Percentiles rank a stretch among this genome's conserved stretches.
Conservation (phyloP, 2,329 filamentous ascomycete species). For the Apiospora koreana region DNA sequence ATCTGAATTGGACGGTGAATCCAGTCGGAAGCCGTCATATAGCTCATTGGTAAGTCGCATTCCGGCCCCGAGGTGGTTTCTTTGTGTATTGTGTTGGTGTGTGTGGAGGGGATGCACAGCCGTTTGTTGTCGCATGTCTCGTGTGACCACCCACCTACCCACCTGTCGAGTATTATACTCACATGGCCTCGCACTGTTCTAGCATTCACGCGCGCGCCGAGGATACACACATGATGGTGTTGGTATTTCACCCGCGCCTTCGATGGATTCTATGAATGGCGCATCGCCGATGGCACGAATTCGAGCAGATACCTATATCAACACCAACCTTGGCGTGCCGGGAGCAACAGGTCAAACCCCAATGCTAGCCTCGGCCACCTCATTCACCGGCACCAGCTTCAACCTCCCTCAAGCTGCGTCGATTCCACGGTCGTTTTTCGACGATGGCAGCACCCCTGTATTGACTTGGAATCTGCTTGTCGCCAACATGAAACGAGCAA, state of each 20-base stretch:
- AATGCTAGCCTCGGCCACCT: conserved; percentile 60
- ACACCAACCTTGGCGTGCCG: conserved; percentile 45
- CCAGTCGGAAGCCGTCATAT: conserved; percentile 67
- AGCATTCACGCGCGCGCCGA: conserved; percentile 62
- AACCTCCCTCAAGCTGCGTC: conserved; percentile 58
- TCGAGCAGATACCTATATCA: conserved; percentile 57
- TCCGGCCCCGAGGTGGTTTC: not conserved
- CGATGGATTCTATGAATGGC: conserved; percentile 86
- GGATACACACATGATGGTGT: conserved; percentile 63
- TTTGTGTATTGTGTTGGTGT: not conserved
- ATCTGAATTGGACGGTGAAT: conserved; percentile 80
- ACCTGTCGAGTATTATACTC: not conserved
- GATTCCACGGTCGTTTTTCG: conserved; percentile 83
- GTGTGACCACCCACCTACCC: conserved; percentile 6
- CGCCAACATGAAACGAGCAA: conserved; percentile 87
- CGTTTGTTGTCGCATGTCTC: conserved; percentile 2
- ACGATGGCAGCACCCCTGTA: conserved; percentile 78
- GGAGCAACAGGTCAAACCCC: conserved; percentile 41
- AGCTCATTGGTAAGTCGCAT: conserved; percentile 62
- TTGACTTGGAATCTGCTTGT: conserved; percentile 89
- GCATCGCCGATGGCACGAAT: conserved; percentile 60
- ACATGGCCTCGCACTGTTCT: conserved; percentile 11
- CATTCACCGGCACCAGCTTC: conserved; percentile 61
- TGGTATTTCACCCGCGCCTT: conserved; percentile 77
- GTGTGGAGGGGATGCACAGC: not conserved